Evolutionary conservation across 1,284 basidiomycete genomes (phyloP).

Genomic region (Leccinum fuscescens): DNA sequence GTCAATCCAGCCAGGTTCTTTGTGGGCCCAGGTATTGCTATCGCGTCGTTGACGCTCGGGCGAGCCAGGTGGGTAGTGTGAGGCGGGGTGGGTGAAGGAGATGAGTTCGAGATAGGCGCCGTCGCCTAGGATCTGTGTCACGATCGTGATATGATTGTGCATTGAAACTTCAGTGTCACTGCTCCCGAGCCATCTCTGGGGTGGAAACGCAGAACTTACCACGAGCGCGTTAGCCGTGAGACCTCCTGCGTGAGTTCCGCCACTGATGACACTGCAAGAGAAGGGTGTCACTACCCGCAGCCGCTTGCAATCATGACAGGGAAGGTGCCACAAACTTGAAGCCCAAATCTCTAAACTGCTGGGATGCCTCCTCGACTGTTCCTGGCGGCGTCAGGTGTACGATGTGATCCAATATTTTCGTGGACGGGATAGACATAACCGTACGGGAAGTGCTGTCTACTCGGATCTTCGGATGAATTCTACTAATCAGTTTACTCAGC

Average conservation of each 20-base stretch:
- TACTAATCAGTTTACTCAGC: background rate
- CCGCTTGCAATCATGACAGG: background rate
- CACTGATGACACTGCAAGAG: conserved; percentile 51
- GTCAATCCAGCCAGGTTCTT: conserved; percentile 62
- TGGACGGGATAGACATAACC: conserved; percentile 34
- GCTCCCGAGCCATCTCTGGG: too few relatives aligned
- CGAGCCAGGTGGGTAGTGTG: conserved; percentile 49
- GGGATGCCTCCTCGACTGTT: conserved; percentile 47
- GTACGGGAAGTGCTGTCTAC: background rate
- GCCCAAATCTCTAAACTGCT: conserved; percentile 57
- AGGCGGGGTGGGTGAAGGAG: conserved; percentile 53
- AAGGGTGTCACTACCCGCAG: background rate
- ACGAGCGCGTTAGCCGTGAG: conserved; percentile 64
- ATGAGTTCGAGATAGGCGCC: conserved; percentile 69
- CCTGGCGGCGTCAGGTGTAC: conserved; percentile 66
- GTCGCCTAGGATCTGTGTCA: conserved; percentile 51
- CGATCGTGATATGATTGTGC: background rate
- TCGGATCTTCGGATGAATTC: background rate
- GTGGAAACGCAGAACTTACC: conserved; percentile 34
- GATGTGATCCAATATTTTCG: conserved; percentile 61
- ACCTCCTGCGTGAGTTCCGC: conserved; percentile 63
- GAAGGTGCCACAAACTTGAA: conserved; percentile 49
- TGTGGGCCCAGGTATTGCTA: conserved; percentile 50
- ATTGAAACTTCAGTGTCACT: background rate
- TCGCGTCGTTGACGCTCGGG: conserved; percentile 44